phyloP scores from a whole-genome alignment of 2,329 filamentous ascomycete genomes.

The Ophiosphaerella korrae region DNA sequence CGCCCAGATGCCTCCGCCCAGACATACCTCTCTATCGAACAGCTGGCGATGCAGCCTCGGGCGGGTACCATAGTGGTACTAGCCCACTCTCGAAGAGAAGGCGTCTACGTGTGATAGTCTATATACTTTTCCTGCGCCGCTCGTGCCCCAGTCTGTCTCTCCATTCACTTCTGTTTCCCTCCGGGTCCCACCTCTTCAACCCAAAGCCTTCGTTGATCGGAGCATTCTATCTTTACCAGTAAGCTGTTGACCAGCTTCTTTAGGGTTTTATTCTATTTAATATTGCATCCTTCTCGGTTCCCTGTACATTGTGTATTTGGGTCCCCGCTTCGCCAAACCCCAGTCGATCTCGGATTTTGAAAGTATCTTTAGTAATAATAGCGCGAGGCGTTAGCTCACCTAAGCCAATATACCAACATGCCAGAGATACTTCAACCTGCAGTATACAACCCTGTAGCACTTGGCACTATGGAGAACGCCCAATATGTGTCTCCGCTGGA shows the following conservation, averaged over 20 bases:
- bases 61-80: constrained; percentile 35
- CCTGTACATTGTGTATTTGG: constrained; percentile 28
- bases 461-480: constrained; percentile 31
- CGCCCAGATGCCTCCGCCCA: constrained; percentile 38
- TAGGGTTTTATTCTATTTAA: constrained; percentile 45
- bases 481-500: constrained; percentile 58
- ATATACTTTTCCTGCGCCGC: constrained; percentile 39
- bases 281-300: constrained; percentile 32
- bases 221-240: constrained; percentile 45
- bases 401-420: constrained; percentile 51
- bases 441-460: constrained; percentile 51
- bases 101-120: constrained; percentile 40
- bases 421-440: constrained; percentile 53
- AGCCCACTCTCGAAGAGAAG: constrained; percentile 22
- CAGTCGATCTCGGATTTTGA: constrained; percentile 32
- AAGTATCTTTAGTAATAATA: constrained; percentile 44
- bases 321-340: constrained; percentile 20
- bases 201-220: constrained; percentile 53
- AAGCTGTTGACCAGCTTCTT: constrained; percentile 52
- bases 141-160: constrained; percentile 34
- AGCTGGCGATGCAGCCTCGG: constrained; percentile 35
- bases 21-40: constrained; percentile 24
- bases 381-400: constrained; percentile 44
- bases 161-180: constrained; percentile 44
- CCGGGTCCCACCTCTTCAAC: constrained; percentile 30